Base-by-base conservation (phyloP, 352 stramenopile species). In the Blastocystis sp. region DNA sequence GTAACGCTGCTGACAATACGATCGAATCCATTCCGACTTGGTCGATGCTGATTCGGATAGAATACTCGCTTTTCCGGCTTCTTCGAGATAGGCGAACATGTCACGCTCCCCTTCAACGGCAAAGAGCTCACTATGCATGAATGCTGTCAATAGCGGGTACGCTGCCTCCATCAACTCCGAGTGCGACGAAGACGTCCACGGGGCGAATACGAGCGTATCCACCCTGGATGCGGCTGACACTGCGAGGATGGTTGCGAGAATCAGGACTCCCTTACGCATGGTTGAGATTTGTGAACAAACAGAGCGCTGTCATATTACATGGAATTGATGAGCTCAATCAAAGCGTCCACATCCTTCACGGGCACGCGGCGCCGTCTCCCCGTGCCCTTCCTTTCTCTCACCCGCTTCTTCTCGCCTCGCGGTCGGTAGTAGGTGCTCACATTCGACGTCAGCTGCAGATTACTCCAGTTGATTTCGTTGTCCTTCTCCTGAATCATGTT, bases 91-190 rank as follows among this genome's bases (percentile, higher is more conserved):
- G 28, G 40, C 52, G 40, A 57, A 64, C 43, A 69, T 59, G 48
- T 54, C 9, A 21, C 24, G 38, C 38, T 45, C 24, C 21, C 45
- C 10, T n/a, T 42, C 7, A 28, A 43, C n/a, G 9, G 52, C 9
- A 69, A 84, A 84, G 48, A 59, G 70, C 74, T 84, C 74, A 69
- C 74, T 84, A 84, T 7, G 24, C n/a, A 6, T 84, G 28, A 84
- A 10, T 24, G 3, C 3, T 17, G 10, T 21, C 65, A 19, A 43
- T 3, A 48, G 42, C 11, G 19, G 43, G 4, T 40, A 84, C 74
- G 24, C 74, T 19, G 74, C 74, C 34, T 84, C 74, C 2, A 70
- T 42, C 6, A 84, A 14, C 3, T 21, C 7, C 34, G 74, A 84
- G 28, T 68, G 74, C 28, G 48, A 61, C 24, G 74, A 84, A 21